phyloP scores from a whole-genome alignment of 768 basidiomycete genomes.

The Leccinum rimulosum region DNA sequence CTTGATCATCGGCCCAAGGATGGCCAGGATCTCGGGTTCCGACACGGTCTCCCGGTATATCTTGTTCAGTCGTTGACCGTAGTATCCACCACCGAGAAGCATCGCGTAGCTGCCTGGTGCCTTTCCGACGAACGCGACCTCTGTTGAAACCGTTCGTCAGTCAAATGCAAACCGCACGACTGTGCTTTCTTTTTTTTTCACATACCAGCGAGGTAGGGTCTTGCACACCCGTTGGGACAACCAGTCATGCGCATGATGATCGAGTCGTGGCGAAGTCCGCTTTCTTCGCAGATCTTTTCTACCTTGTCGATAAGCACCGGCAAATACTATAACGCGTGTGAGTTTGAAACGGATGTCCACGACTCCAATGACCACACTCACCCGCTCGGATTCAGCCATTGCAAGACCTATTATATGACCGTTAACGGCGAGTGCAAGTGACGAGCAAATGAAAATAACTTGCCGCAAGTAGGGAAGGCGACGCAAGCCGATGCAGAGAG shows the following conservation, averaged over 20 bases:
- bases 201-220: conserved; percentile 87
- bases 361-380: conserved; percentile 28
- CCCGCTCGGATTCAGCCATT: conserved; percentile 76
- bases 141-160: conserved; percentile 36
- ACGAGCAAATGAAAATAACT: conserved; percentile 8
- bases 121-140: conserved; percentile 96
- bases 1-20: conserved; percentile 92
- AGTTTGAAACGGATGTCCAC: conserved; percentile 31
- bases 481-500: conserved; percentile 95
- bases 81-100: conserved; percentile 94
- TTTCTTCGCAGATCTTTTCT: conserved; percentile 92
- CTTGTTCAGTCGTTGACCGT: conserved; percentile 94
- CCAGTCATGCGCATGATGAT: conserved; percentile 99
- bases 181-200: neutral
- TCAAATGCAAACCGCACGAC: neutral
- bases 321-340: conserved; percentile 64
- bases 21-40: conserved; percentile 88
- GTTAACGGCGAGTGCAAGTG: neutral
- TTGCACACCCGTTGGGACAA: conserved; percentile 90
- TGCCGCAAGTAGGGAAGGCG: conserved; percentile 91
- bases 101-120: conserved; percentile 90
- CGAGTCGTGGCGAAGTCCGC: conserved; percentile 87
- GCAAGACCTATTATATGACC: conserved; percentile 48
- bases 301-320: conserved; percentile 92
- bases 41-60: conserved; percentile 90